Conservation (phyloP, 805 yeast genomes). For the Hanseniaspora nectarophila region DNA sequence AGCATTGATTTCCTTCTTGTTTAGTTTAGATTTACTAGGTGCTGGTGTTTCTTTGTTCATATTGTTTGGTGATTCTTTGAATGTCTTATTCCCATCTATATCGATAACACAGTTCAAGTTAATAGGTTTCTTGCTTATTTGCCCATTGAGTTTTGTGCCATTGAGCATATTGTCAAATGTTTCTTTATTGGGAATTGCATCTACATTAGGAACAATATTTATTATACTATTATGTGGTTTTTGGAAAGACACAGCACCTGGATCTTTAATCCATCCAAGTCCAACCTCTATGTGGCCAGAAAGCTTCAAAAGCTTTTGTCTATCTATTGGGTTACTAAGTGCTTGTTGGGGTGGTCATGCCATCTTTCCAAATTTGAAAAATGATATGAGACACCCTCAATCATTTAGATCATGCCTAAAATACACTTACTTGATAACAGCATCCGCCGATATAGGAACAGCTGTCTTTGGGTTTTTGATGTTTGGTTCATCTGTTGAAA, state of each 20-base stretch:
- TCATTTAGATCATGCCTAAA: slow-evolving; percentile 43
- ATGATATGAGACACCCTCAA: slow-evolving; percentile 59
- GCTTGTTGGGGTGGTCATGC: slow-evolving; percentile 85
- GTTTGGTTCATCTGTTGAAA: slow-evolving; percentile 61
- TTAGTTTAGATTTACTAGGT: slow-evolving; percentile 67
- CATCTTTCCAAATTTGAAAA: slow-evolving; percentile 59
- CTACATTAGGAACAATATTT: slow-evolving; percentile 54
- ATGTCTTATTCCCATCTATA: slow-evolving; percentile 48
- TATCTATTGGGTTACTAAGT: slow-evolving; percentile 55
- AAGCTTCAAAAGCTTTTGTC: slow-evolving; percentile 38
- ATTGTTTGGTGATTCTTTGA: slow-evolving; percentile 73
- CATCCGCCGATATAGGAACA: slow-evolving; percentile 48
- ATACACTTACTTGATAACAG: slow-evolving; percentile 49
- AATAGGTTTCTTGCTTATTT: slow-evolving; percentile 53
- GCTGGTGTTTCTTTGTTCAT: slow-evolving; percentile 73
- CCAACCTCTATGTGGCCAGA: slow-evolving; percentile 58
- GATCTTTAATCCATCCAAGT: slow-evolving; percentile 48
- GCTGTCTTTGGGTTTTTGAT: slow-evolving; percentile 61
- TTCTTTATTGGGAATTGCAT: slow-evolving; percentile 56
- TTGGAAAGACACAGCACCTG: slow-evolving; percentile 50
- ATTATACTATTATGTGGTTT: slow-evolving; percentile 54
- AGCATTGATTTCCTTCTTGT: slow-evolving; percentile 56
- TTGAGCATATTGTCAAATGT: slow-evolving; percentile 58
- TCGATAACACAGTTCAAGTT: slow-evolving; percentile 50
- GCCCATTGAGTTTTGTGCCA: slow-evolving; percentile 76